phyloP scores from a whole-genome alignment of 2,329 filamentous ascomycete genomes.

The Epichloe typhina region DNA sequence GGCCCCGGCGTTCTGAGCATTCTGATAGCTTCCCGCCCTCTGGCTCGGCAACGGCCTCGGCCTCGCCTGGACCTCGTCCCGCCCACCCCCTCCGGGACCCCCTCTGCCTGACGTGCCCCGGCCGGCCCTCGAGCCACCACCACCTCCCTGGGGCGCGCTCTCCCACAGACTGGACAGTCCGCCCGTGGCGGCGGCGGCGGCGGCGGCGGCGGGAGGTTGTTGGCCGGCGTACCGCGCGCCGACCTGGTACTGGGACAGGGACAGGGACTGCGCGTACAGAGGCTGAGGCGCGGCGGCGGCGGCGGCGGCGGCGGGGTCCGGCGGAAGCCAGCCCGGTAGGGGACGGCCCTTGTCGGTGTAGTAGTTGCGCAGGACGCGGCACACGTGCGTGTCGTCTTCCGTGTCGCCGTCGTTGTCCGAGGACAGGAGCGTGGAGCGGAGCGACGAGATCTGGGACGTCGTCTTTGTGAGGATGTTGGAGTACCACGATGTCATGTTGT shows the following conservation, averaged over 20 bases:
- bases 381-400: slow-evolving; percentile 88
- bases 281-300: slow-evolving; percentile 27
- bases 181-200: slow-evolving; percentile 1
- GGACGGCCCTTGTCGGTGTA: slow-evolving; percentile 77
- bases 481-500: slow-evolving; percentile 64
- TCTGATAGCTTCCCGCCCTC: slow-evolving; percentile 63
- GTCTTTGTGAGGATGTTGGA: slow-evolving; percentile 56
- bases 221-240: slow-evolving; percentile 40
- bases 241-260: slow-evolving; percentile 25
- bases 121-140: slow-evolving; percentile 30
- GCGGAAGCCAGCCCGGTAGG: slow-evolving; percentile 74
- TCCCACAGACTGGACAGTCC: slow-evolving; percentile 48
- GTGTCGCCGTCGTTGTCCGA: slow-evolving; percentile 57
- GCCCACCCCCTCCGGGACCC: neutral
- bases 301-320: slow-evolving; percentile 42
- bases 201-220: slow-evolving; percentile 5
- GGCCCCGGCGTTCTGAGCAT: slow-evolving; percentile 33
- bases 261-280: slow-evolving; percentile 29
- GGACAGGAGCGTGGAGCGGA: slow-evolving; percentile 55
- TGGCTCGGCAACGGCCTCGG: slow-evolving; percentile 58
- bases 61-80: slow-evolving; percentile 21
- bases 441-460: slow-evolving; percentile 50
- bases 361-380: slow-evolving; percentile 82
- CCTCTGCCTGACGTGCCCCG: slow-evolving; percentile 18
- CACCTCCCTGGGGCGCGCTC: slow-evolving; percentile 18